Base-by-base conservation (phyloP, 1,139 yeast genomes). In the Torulaspora globosa region DNA sequence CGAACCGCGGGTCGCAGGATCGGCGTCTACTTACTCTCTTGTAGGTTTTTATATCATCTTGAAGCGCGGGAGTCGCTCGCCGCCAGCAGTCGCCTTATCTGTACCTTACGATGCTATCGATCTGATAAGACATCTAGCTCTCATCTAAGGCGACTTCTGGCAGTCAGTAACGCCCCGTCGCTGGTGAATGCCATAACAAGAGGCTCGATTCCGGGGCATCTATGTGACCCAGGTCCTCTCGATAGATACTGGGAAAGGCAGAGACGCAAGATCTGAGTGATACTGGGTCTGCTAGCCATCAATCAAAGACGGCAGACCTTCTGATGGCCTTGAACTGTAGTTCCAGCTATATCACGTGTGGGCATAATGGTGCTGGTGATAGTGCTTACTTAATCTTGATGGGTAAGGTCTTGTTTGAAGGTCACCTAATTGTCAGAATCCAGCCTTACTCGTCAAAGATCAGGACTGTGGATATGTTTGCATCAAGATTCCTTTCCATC, bases 1-100 rank as follows among this genome's bases (percentile, higher is more conserved):
- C 7, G 28, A 26, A 21, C 19, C 28, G 3, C 12, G n/a, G 24
- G 21, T 5, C 18, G 7, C 21, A 16, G 23, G n/a, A 5, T 5
- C 3, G 23, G 23, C 7, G n/a, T 31, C 34, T 9, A 14, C 11
- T 15, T 11, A 5, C 3, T 31, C 10, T 10, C 19, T 14, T 31
- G 19, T 15, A 8, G 18, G 19, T 16, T 16, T 31, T 15, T 31
- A 31, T 16, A 15, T 2, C n/a, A 18, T 31, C 18, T 7, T 9
- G 16, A n/a, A 18, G 12, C 9, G 36, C 36, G 36, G 36, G n/a
- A 18, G n/a, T 21, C 36, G 36, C 36, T n/a, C 36, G 36, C 36
- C 36, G 36, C 11, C 14, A 11, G 23, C 10, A 19, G 16, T n/a
- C 36, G 14, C n/a, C 23, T 33, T 23, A 33, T 33, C 27, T 12